phyloP scores from a whole-genome alignment of 2,329 filamentous ascomycete species.

The Lecanicillium sp. region DNA sequence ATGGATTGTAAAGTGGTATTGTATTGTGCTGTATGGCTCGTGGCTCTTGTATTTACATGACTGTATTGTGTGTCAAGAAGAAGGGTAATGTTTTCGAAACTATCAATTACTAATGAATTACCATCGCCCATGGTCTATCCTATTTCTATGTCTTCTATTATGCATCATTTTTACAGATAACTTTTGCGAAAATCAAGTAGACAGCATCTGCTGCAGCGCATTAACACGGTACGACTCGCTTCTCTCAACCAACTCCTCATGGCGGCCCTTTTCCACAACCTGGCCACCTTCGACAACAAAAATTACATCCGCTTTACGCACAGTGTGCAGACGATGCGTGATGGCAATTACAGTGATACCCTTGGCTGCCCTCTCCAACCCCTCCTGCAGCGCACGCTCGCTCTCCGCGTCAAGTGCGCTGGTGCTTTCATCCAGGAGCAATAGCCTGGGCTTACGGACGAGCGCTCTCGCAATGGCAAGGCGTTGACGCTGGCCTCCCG shows the following conservation, averaged over 20 bases:
- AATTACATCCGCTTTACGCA: slow-evolving; percentile 48
- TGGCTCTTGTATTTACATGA: too few species aligned
- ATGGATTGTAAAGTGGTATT: too few species aligned
- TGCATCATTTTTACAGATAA: too few species aligned
- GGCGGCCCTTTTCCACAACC: slow-evolving; percentile 42
- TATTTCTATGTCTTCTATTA: too few species aligned
- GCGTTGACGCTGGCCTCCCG: slow-evolving; percentile 72
- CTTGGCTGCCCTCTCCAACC: slow-evolving; percentile 48
- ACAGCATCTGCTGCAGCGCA: slow-evolving; percentile 41
- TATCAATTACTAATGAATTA: too few species aligned
- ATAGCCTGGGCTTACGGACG: slow-evolving; percentile 59
- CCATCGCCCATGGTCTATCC: too few species aligned
- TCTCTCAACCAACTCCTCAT: slow-evolving; percentile 44
- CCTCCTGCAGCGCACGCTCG: slow-evolving; percentile 57
- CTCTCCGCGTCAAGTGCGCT: slow-evolving; percentile 67
- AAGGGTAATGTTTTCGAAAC: too few species aligned
- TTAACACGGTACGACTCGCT: slow-evolving; percentile 45
- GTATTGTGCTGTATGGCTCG: too few species aligned
- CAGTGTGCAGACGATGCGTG: slow-evolving; percentile 48
- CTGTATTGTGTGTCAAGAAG: too few species aligned
- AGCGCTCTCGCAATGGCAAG: slow-evolving; percentile 71
- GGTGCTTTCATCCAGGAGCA: slow-evolving; percentile 78
- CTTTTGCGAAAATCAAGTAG: too few species aligned
- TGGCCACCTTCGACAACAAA: slow-evolving; percentile 46
- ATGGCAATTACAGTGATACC: slow-evolving; percentile 51